Base-by-base conservation (phyloP, 2,329 filamentous ascomycete genomes). In the Aspergillus chevalieri region DNA sequence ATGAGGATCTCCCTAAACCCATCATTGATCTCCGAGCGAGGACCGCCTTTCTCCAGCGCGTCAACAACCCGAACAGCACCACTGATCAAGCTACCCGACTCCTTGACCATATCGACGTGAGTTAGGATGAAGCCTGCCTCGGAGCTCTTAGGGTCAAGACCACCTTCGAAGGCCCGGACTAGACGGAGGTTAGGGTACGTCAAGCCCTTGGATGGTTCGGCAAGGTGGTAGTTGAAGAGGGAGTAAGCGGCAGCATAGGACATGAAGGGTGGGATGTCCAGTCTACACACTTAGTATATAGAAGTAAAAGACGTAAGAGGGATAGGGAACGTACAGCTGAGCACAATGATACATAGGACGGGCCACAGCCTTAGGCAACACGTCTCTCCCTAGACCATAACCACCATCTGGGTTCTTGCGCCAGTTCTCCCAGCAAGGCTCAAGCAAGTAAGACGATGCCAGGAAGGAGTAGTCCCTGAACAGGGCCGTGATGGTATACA, bases 81-180 rank as follows among this genome's bases (percentile, higher is more conserved):
- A 39, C 81, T 78, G 43, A 96, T 83, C 1, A 97, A 77, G 1
- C 83, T 81, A 0, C 86, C 86, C 0, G 90, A 91, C 69, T 95
- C 83, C 65, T 84, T 85, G 45, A 95, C 92, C 91, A 96, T 97
- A 70, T 94, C 89, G 46, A 97, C 84, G 68, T 96, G 92, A 4
- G 93, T 91, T 10, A 96, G 80, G n/a, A 96, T 89, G 66, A 97
- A 96, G 45, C 92, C 92, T 1, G 92, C 92, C 69, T 96, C 92
- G 6, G 90, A 95, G 3, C 89, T 94, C 28, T 79, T 79, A 0
- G 87, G 87, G 66, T 96, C 87, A 7, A 95, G 82, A 12, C 92
- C 92, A 60, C 86, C 82, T 72, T 96, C 91, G 61, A 96, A 97
- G 21, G 89, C 92, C 33, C 92, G 87, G 64, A 96, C 85, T 28